Evolutionary conservation across 1,284 basidiomycete genomes (phyloP), one percentile per base, ranked within the genome.

Genomic region (Pholiota adiposa): DNA sequence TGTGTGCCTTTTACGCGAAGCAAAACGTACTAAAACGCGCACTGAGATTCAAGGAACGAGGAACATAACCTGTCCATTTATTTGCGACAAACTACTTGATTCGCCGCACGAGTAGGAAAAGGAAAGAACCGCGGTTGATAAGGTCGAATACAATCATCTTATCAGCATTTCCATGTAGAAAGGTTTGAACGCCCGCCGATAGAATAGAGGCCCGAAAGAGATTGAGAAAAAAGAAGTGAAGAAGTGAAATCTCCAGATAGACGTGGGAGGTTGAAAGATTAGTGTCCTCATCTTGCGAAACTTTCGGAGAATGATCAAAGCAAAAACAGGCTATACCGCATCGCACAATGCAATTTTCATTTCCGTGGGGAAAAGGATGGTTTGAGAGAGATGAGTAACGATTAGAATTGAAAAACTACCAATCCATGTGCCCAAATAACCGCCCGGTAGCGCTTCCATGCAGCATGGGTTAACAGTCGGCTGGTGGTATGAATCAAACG

Each of bases 291-390:
- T n/a, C 21, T n/a, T 53, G 51, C 51, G 51, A 53, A 53, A 38
- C 23, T 38, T 41, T 40, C 51, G 51, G 51, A 41, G 25, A n/a
- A 34, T 53, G 23, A 53, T 43, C 14, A 40, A 41, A 53, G 38
- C 51, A 52, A 31, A n/a, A 7, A 33, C 4, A 18, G 31, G 19
- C n/a, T n/a, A n/a, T n/a, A n/a, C n/a, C n/a, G n/a, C n/a, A n/a
- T n/a, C n/a, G n/a, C n/a, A n/a, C n/a, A n/a, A n/a, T 25, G 12
- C 12, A 36, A 19, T n/a, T 40, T 53, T 53, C 38, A 53, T 53
- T 53, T 53, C 51, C 51, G 51, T 21, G n/a, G n/a, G n/a, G n/a
- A n/a, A n/a, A 31, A 5, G 29, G 29, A 31, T 21, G 40, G 40
- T 9, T 3, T 5, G 40, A 43, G 8, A 27, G 9, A 41, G 25